Evolutionary conservation across 208 protist species (phyloP), one percentile per base, ranked within the genome.

Genomic region (Leishmania lainsoni): DNA sequence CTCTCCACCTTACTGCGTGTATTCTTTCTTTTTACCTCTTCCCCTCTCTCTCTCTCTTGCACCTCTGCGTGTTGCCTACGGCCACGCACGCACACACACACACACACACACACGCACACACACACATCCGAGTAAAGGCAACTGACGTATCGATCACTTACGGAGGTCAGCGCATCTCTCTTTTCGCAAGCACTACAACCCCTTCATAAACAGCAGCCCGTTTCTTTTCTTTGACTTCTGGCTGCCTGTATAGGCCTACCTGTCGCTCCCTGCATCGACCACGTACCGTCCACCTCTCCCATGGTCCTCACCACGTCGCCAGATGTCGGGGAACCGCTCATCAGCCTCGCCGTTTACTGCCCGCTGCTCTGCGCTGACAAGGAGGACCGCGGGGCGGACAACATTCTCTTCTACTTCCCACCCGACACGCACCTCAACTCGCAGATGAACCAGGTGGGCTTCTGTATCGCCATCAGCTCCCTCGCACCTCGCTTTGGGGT

Each of bases 391-490:
- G 88, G 86, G 32, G 81, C 85, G 69, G 91, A 96, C 75, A 94
- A 93, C 73, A 89, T 94, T 61, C 83, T 96, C 61, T 95, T 87
- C 80, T 95, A 90, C 81, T 87, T 89, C 66, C 90, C 93, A 26
- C 6, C 51, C 0, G 74, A 85, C 71, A 79, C 86, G 39, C 49
- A 72, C 48, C 8, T 73, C 9, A 91, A 91, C 75, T 48, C n/a
- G 29, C 85, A 93, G 76, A 90, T 94, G 83, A 94, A 93, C 65
- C 89, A 91, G 1, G 88, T 95, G 63, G 93, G 93, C 52, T 93
- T 95, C 71, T 93, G 89, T 75, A 94, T 94, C 32, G 91, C 89
- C 22, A 76, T 87, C 48, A 80, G 79, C 26, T 91, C 81, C 39
- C 66, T 95, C 17, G 77, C 42, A 79, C 80, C 71, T 71, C 86